A percentile compares a stretch with the other conserved stretches of the same genome.
These are phyloP conservation scores for Peltaster fructicola DNA, from an alignment of 2,329 filamentous ascomycete species.

Conservation along the genomic window DNA sequence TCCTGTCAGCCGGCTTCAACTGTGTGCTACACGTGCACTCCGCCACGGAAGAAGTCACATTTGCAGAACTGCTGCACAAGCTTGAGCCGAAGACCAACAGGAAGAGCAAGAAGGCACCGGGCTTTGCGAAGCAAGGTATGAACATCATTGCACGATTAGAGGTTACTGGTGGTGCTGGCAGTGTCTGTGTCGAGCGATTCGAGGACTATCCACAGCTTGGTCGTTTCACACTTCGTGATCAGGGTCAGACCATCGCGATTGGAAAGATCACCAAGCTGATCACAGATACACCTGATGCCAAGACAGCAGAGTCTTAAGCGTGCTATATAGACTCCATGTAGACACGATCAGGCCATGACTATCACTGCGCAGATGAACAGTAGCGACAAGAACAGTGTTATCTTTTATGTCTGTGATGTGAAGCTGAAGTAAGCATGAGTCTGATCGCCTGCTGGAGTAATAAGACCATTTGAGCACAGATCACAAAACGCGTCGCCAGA, in stretches of 20 bases:
- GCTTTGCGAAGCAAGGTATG: conserved; percentile 67
- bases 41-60: conserved; percentile 93
- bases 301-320: conserved; percentile 5
- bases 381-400: too few species aligned
- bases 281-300: conserved; percentile 19
- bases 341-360: too few species aligned
- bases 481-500: too few species aligned
- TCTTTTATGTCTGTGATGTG: too few species aligned
- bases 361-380: too few species aligned
- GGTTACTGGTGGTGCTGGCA: conserved; percentile 66
- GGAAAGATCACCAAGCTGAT: conserved; percentile 95
- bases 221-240: conserved; percentile 65
- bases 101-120: conserved; percentile 83
- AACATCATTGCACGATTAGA: conserved; percentile 86
- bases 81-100: conserved; percentile 85
- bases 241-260: conserved; percentile 98
- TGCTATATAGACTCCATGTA: too few species aligned
- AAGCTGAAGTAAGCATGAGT: too few species aligned
- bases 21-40: conserved; percentile 96
- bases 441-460: too few species aligned
- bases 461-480: too few species aligned
- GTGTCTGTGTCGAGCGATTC: conserved; percentile 84
- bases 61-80: conserved; percentile 74
- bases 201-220: conserved; percentile 93
- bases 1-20: conserved; percentile 88